phyloP scores from a whole-genome alignment of 1,284 basidiomycete species.

The Rhodotorula sp. region DNA sequence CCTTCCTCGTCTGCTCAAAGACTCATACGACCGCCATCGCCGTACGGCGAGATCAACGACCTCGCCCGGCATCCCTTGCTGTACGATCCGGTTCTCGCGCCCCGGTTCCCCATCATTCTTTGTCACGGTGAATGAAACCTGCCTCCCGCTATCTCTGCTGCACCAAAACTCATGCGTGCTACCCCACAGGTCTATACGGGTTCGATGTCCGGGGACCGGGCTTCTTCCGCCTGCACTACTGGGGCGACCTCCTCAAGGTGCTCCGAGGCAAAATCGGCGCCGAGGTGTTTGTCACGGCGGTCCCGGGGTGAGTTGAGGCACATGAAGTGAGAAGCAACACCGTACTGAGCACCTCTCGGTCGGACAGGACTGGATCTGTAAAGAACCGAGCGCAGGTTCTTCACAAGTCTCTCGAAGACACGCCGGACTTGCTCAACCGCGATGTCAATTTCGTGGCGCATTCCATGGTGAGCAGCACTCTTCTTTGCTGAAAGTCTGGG shows the following conservation, averaged over 20 bases:
- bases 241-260: constrained; percentile 83
- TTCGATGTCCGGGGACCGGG: constrained; percentile 62
- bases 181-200: constrained; percentile 76
- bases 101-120: constrained; percentile 85
- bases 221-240: constrained; percentile 82
- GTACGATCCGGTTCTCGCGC: constrained; percentile 63
- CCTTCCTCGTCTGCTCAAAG: background rate
- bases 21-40: constrained; percentile 10
- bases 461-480: constrained; percentile 66
- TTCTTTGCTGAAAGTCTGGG: background rate
- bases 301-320: constrained; percentile 67
- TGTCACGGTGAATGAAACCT: constrained; percentile 74
- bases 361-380: constrained; percentile 81
- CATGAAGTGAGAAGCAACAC: too few species aligned
- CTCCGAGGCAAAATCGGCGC: constrained; percentile 80
- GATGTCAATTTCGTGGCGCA: constrained; percentile 92
- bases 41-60: constrained; percentile 41
- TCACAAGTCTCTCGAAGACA: constrained; percentile 69
- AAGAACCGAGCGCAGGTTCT: constrained; percentile 76
- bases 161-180: background rate
- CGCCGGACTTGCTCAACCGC: constrained; percentile 60
- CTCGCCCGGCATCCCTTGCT: constrained; percentile 43
- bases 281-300: constrained; percentile 91
- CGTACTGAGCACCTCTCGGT: background rate
- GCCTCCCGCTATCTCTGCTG: background rate